Percentiles rank a stretch among this genome's conserved stretches.
phyloP scores from a whole-genome alignment of 2,329 filamentous ascomycete species.

The Grosmannia penicillata region DNA sequence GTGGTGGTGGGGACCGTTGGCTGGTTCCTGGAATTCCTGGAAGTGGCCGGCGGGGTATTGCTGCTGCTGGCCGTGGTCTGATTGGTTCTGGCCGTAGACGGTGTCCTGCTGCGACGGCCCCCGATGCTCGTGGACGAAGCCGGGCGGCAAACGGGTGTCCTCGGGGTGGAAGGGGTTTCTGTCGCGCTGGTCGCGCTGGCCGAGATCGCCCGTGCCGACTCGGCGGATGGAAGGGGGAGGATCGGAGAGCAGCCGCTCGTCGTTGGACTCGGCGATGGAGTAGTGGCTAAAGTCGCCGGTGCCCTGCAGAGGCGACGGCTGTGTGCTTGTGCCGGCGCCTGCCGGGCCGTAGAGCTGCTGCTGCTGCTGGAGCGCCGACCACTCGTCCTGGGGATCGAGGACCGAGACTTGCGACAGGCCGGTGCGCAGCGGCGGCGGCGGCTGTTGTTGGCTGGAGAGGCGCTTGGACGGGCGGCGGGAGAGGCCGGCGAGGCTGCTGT shows the following conservation, averaged over 20 bases:
- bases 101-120: conserved; percentile 21
- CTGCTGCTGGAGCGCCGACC: conserved; percentile 13
- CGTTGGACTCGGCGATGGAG: conserved; percentile 23
- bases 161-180: conserved; percentile 28
- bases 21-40: conserved; percentile 19
- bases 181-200: conserved; percentile 23
- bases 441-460: conserved; percentile 28
- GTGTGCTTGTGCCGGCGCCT: conserved; percentile 9
- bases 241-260: conserved; percentile 23
- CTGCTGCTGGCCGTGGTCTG: conserved; percentile 18
- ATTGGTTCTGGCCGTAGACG: not conserved
- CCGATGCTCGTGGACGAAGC: conserved; percentile 18
- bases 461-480: conserved; percentile 43
- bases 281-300: conserved; percentile 21
- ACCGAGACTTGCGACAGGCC: conserved; percentile 24
- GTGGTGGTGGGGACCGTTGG: conserved; percentile 7
- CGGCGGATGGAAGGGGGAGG: conserved; percentile 28
- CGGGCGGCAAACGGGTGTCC: conserved; percentile 22
- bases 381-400: conserved; percentile 18
- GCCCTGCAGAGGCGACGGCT: conserved; percentile 30
- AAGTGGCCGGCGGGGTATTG: conserved; percentile 14
- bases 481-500: conserved; percentile 34
- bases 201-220: conserved; percentile 21
- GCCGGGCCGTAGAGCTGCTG: conserved; percentile 1
- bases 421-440: conserved; percentile 24